Evolutionary conservation across 192 early-diverging fungal species (phyloP), one percentile per base, ranked within the genome.

Genomic region (Coemansia sp.): DNA sequence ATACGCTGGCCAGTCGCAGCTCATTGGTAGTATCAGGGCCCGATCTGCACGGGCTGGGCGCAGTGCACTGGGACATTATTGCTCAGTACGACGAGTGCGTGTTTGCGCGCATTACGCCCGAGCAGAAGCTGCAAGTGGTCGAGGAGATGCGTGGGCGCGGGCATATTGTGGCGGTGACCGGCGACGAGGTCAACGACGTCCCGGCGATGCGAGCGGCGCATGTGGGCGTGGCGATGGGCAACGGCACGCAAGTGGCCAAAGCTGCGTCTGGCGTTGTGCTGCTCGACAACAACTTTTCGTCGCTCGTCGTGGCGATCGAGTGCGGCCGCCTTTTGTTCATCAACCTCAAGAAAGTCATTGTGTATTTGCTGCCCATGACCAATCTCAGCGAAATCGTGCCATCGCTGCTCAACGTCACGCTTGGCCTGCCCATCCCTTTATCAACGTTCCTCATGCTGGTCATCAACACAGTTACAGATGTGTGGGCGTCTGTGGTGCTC

Each of bases 141-240:
- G 83, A 88, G 60, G 83, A 88, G 64, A 82, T 91, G 56, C 86
- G 91, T 60, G 76, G 73, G 8, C 87, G 91, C 65, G 88, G 85
- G 45, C 78, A 83, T 61, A 66, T 85, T 5, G 92, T 97, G 8
- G 93, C 87, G 2, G 91, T 94, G n/a, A 94, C 92, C 23, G 94
- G 94, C 59, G 94, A 97, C 70, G 95, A 93, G 56, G 91, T 92
- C 11, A 95, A 95, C 68, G 95, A 97, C 62, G 85, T 92, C 49
- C 92, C 93, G 19, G 92, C 95, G n/a, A 84, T 97, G 53, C 93
- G 90, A 58, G 87, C 88, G n/a, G 93, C 95, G 10, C 85, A 94
- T 65, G 85, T 97, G 29, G 93, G 93, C 45, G 83, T 97, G 37
- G 91, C 95, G 51, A 91, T 97, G 84, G 94, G 89, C 11, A 73